Evolutionary conservation across 2,329 filamentous ascomycete genomes (phyloP), one percentile per base, ranked within the genome.

Genomic region (Xylariales sp.): DNA sequence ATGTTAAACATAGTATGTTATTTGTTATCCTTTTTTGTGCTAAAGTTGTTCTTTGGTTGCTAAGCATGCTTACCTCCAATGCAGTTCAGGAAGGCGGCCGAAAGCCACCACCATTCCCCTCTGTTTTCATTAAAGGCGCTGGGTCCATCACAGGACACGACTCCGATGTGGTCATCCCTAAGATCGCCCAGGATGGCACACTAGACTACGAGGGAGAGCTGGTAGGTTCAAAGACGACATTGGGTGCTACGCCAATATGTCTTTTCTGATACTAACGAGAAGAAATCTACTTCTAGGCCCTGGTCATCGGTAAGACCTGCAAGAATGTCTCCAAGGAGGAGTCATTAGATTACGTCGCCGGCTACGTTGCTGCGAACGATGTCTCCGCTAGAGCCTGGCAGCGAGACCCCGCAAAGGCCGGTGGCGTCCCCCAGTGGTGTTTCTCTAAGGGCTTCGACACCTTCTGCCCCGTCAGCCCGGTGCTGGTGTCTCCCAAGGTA

Each of bases 351-450:
- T 72, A 75, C 42, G 61, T 79, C 3, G 65, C 78, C 3, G 75
- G 74, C 18, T 79, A 78, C 47, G 77, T 73, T 0, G 66, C 68
- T 27, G 69, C 69, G 38, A 78, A 79, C 53, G 75, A 79, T 51
- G 65, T 78, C 1, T 72, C 68, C 6, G 69, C 67, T 10, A 64
- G 75, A 5, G 68, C 67, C 33, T 66, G 61, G 32, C 75, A 78
- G 51, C 66, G 64, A 43, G 59, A 63, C 5, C 65, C 68, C 40
- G 61, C 54, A 33, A 19, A 34, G 10, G 38, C 38, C 74, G 70
- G 70, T 65, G 65, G 8, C 23, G 23, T 25, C 8, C 23, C 23
- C 23, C 23, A 25, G 23, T 25, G 8, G 8, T 25, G 8, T 33
- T 74, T 66, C 42, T 67, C 65, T 18, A 74, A 74, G 48, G 67